Evolutionary conservation across 768 basidiomycete genomes (phyloP).

Genomic region (Boletus reticulatus): DNA sequence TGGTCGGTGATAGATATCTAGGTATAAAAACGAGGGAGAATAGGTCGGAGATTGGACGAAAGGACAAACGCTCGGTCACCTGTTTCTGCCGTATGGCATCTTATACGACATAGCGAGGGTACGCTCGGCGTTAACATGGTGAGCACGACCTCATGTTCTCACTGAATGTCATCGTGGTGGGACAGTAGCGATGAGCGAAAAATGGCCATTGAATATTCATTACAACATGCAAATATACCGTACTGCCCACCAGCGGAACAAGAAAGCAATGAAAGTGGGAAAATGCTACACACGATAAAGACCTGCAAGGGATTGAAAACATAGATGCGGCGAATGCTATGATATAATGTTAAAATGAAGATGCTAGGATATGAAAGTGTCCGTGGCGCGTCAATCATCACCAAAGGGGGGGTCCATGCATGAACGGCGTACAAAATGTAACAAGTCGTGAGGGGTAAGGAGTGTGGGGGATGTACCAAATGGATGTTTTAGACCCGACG

Average conservation of each 20-base stretch:
- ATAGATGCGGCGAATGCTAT: conserved; percentile 30
- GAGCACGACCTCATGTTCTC: neutral
- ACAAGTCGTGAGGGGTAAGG: conserved; percentile 21
- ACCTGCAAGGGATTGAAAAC: conserved; percentile 23
- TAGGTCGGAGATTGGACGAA: conserved; percentile 5
- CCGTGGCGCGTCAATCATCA: conserved; percentile 28
- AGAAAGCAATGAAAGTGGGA: conserved; percentile 24
- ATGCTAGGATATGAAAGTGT: conserved; percentile 33
- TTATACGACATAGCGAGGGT: too few relatives aligned
- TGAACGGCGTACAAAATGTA: conserved; percentile 23
- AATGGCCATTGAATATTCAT: conserved; percentile 12
- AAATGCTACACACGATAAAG: conserved; percentile 31
- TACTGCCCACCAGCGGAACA: conserved; percentile 18
- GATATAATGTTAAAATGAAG: conserved; percentile 31
- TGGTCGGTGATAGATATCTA: too few relatives aligned
- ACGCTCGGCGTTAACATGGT: conserved; percentile 1
- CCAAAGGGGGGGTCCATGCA: conserved; percentile 16
- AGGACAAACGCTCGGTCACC: too few relatives aligned
- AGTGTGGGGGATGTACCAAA: conserved; percentile 17
- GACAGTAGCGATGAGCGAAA: neutral
- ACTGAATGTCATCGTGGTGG: neutral
- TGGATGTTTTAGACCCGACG: conserved; percentile 46
- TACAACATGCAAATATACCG: conserved; percentile 30
- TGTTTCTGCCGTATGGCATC: neutral
- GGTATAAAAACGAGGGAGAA: too few relatives aligned